Percentiles rank a stretch among this genome's conserved stretches.
Evolutionary conservation across 129 eudicot genomes (phyloP).

Genomic region (Pseudognaphalium luteoalbum): DNA sequence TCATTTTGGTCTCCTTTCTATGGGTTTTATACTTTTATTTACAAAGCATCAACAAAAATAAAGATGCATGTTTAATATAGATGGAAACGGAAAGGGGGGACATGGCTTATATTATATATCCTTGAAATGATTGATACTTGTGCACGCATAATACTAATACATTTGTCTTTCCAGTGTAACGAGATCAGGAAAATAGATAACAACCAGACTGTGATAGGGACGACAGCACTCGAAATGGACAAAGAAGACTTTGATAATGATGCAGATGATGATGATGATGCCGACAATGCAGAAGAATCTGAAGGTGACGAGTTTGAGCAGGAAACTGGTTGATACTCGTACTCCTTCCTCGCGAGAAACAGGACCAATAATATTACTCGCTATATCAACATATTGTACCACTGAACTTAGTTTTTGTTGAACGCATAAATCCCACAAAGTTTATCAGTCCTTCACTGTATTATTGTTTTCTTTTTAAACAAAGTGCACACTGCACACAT

Average conservation of each 20-base stretch:
- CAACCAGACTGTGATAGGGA: slow-evolving; percentile 67
- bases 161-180: slow-evolving; percentile 46
- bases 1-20: not conserved
- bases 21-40: not conserved
- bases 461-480: too few species aligned
- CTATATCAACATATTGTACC: not conserved
- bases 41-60: not conserved
- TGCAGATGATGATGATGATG: slow-evolving; percentile 51
- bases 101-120: not conserved
- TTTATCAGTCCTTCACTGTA: too few species aligned
- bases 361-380: not conserved
- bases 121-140: not conserved
- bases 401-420: not conserved
- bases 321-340: slow-evolving; percentile 59
- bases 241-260: slow-evolving; percentile 76
- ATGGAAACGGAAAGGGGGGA: not conserved
- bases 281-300: slow-evolving; percentile 80
- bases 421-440: not conserved
- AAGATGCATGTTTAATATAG: not conserved
- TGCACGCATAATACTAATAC: not conserved
- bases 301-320: slow-evolving; percentile 96
- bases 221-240: slow-evolving; percentile 63
- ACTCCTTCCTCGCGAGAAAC: not conserved
- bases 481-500: too few species aligned
- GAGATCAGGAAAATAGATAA: slow-evolving; percentile 76